These are phyloP conservation scores for Cadophora luteo-olivacea DNA, from an alignment of 2,329 filamentous ascomycete species.

Conservation along the genomic window DNA sequence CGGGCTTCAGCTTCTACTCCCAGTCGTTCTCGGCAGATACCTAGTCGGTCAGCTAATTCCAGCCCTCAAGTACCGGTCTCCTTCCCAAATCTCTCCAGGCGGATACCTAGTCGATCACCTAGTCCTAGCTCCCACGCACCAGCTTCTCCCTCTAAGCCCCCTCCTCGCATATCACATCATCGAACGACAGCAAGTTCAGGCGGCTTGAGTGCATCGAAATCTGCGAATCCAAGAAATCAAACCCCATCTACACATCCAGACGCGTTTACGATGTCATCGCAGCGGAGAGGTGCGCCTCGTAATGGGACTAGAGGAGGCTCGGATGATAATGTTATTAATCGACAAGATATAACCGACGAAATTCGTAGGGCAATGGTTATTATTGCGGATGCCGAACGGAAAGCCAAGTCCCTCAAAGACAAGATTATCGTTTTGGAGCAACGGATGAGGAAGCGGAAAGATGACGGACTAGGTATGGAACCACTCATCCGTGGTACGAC, in stretches of 20 bases:
- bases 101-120: neutral
- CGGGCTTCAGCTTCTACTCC: neutral
- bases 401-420: conserved; percentile 28
- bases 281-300: conserved; percentile 24
- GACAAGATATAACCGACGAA: conserved; percentile 24
- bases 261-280: conserved; percentile 28
- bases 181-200: neutral
- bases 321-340: conserved; percentile 26
- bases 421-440: conserved; percentile 33
- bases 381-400: conserved; percentile 15
- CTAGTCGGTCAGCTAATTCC: neutral
- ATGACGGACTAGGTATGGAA: conserved; percentile 26
- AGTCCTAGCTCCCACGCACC: neutral
- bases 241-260: neutral
- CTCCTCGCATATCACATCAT: neutral
- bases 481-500: neutral
- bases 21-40: neutral
- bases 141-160: too few relatives aligned
- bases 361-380: neutral
- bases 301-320: conserved; percentile 26
- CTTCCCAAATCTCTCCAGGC: neutral
- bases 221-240: neutral
- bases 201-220: neutral
- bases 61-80: neutral
- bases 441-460: conserved; percentile 26